Evolutionary conservation across 345 rosid genomes (phyloP).

Genomic region (Lepidium didymum): DNA sequence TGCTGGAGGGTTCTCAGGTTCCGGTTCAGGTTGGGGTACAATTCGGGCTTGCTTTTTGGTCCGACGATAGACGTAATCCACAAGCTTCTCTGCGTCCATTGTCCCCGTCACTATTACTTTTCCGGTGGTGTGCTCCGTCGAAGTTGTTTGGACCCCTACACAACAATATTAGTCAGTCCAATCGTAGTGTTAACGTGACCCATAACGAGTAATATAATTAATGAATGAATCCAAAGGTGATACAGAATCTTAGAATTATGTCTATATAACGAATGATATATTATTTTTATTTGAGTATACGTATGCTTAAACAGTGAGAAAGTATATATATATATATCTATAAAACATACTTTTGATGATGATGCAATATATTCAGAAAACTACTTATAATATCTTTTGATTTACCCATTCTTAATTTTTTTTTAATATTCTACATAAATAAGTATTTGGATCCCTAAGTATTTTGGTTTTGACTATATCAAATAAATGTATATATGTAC

Average conservation of each 20-base stretch:
- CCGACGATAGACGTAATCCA: constrained; percentile 69
- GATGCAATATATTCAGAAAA: background rate
- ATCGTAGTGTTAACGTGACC: no score
- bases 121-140: constrained; percentile 55
- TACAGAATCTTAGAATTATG: no score
- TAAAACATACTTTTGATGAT: no score
- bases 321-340: no score
- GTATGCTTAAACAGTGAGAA: background rate
- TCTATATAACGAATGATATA: background rate
- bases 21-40: constrained; percentile 66
- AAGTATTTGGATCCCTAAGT: no score
- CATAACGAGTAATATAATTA: no score
- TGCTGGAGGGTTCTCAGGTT: constrained; percentile 31
- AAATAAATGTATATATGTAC: constrained; percentile 23
- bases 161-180: background rate
- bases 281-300: background rate
- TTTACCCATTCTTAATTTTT: background rate
- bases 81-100: constrained; percentile 75
- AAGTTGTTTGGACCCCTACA: constrained; percentile 72
- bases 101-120: constrained; percentile 88
- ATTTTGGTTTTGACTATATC: background rate
- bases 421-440: background rate
- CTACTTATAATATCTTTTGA: background rate
- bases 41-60: constrained; percentile 82
- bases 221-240: no score